Base-by-base conservation (phyloP, 495 filamentous ascomycete genomes). In the Halenospora varia region DNA sequence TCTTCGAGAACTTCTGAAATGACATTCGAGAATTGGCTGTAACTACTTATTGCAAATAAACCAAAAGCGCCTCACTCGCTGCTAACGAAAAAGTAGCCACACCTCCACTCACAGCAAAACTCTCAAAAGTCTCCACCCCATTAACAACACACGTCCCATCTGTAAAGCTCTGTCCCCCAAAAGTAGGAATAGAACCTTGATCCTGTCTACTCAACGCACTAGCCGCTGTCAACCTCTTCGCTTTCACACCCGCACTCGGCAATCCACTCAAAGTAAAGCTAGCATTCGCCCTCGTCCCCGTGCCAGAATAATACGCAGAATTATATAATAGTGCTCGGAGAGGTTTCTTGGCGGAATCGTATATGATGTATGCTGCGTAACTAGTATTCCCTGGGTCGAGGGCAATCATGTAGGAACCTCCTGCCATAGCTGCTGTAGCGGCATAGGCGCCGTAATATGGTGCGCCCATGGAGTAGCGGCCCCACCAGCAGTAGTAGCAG, bases 401-500 rank as follows among this genome's bases (percentile, higher is more conserved):
- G 0, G 74, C 71, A 13, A 79, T 71, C 46, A 86, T 70, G 49
- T 76, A 68, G 10, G 73, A 68, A 0, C 77, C 81, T 15, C 73
- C 72, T 0, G 80, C 81, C 39, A 84, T 66, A 0, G 80, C 72
- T 39, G 77, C 75, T 1, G 76, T 75, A 2, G 79, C 81, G 3
- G 76, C 75, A 53, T 81, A 79, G 0, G 81, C 82, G 1, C 82
- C 82, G 56, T 80, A 83, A 60, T 82, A 86, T 0, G 82, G 82
- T 0, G 79, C 68, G 0, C 79, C 79, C 71, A 82, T 82, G 45
- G 66, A 70, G 57, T 82, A 79, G 0, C 78, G 68, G 0, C 81
- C 81, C 76, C 76, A 85, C 69, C 80, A 83, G 62, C 81, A 83
- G 59, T 86, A 85, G 58, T 82, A 77, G 48, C 80, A 84, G 62